Conservation (phyloP, 176 grass and related monocot species). For the Carex scoparia region DNA sequence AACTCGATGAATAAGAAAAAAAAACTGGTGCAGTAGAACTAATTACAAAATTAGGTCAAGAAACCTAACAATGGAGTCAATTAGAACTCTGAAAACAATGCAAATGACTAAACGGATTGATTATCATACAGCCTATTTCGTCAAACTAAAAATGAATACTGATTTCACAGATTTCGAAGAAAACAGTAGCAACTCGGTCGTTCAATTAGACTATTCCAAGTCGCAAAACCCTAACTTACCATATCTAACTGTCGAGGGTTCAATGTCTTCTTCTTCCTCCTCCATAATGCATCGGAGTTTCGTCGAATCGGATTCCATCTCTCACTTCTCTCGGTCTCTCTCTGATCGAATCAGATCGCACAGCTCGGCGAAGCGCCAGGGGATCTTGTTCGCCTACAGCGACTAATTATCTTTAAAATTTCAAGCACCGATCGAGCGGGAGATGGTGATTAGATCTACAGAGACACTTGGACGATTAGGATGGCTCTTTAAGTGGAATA, state of each 20-base stretch:
- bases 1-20: neutral
- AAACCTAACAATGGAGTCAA: neutral
- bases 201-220: neutral
- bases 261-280: constrained; percentile 9
- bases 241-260: neutral
- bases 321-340: neutral
- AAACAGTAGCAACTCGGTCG: neutral
- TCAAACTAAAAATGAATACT: neutral
- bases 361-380: neutral
- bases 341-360: neutral
- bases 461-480: neutral
- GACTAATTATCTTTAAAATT: neutral
- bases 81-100: neutral
- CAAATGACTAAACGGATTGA: neutral
- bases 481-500: neutral
- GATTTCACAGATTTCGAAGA: neutral
- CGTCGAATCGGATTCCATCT: constrained; percentile 20
- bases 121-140: neutral
- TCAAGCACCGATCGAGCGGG: constrained; percentile 3
- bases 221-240: constrained; percentile 18
- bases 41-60: neutral
- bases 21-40: neutral
- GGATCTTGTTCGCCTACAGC: neutral
- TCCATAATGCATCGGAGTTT: constrained; percentile 8
- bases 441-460: neutral